Evolutionary conservation across 176 grass and related monocot species (phyloP), one percentile per base, ranked within the genome.

Genomic region (Leersia perrieri): DNA sequence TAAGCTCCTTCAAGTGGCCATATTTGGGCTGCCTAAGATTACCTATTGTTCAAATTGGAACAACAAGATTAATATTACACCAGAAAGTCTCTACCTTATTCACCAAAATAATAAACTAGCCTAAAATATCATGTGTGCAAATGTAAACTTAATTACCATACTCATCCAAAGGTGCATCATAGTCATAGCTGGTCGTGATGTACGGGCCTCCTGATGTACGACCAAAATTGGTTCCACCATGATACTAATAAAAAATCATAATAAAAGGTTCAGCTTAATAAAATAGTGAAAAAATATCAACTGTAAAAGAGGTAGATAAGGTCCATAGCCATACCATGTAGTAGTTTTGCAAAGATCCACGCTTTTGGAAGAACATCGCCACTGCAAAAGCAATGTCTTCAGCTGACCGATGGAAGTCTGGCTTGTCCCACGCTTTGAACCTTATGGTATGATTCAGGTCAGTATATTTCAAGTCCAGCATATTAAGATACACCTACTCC

Each of bases 111-210:
- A 55, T 55, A 22, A n/a, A 55, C 6, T 55, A 55, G 18, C 6
- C 5, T 2, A n/a, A 49, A 49, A 49, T 49, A 16, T 49, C n/a
- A n/a, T 42, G 40, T 42, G 9, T 42, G 9, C 5, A n/a, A n/a
- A n/a, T n/a, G n/a, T 41, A 41, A 11, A 41, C 12, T 6, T 8
- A 11, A 26, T 32, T 71, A 94, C 88, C 92, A 30, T 91, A 91
- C 68, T 94, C 88, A 91, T 94, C 92, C 23, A 94, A 62, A 31
- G 92, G 92, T 26, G 92, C 92, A 66, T 94, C 88, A 11, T 94
- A 94, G 75, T 94, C 92, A 39, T 91, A 94, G 61, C 63, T 68
- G 13, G 92, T 91, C 13, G 71, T 81, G 53, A 94, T 91, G 64
- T 88, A 91, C 42, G 92, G 88, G 11, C 92, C 92, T 8, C 88